A percentile compares a stretch with the other conserved stretches of the same genome.
These are phyloP conservation scores for Atkinsonella hypoxylon DNA, from an alignment of 2,329 filamentous ascomycete species.

Conservation along the genomic window DNA sequence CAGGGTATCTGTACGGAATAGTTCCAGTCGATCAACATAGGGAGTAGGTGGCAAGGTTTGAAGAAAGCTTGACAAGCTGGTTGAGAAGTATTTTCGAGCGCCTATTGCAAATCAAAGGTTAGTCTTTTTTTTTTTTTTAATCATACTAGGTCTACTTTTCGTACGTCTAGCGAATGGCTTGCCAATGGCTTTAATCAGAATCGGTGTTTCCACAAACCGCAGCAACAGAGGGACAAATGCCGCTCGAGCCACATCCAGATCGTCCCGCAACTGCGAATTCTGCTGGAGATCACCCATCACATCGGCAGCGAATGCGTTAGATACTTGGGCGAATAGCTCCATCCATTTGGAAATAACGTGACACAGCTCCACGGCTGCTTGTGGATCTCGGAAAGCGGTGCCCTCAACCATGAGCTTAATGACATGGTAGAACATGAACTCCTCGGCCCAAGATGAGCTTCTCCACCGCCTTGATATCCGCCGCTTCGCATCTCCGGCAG, in stretches of 20 bases:
- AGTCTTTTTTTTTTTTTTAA: too few relatives aligned
- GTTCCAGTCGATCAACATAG: slow-evolving; percentile 40
- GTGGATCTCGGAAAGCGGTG: slow-evolving; percentile 30
- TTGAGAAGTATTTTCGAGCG: slow-evolving; percentile 35
- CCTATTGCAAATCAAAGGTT: slow-evolving; percentile 18
- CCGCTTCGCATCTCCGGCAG: slow-evolving; percentile 10
- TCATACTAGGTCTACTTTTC: background rate
- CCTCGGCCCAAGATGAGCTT: slow-evolving; percentile 56
- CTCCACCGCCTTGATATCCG: slow-evolving; percentile 32
- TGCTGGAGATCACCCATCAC: slow-evolving; percentile 34
- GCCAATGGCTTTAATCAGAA: slow-evolving; percentile 41
- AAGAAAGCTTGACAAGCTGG: slow-evolving; percentile 41
- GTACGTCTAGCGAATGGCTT: slow-evolving; percentile 41
- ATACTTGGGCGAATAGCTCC: slow-evolving; percentile 40
- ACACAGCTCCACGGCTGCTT: slow-evolving; percentile 39
- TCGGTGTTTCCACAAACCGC: slow-evolving; percentile 46
- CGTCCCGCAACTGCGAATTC: slow-evolving; percentile 35
- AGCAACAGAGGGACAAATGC: slow-evolving; percentile 53
- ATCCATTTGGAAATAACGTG: slow-evolving; percentile 46
- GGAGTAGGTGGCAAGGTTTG: slow-evolving; percentile 45
- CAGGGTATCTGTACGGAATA: slow-evolving; percentile 45
- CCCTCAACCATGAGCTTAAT: slow-evolving; percentile 68
- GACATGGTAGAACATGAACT: slow-evolving; percentile 86
- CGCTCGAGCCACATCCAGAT: slow-evolving; percentile 48
- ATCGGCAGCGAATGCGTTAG: slow-evolving; percentile 35